Evolutionary conservation across 129 eudicot species (phyloP).

Genomic region (Calendula officinalis): DNA sequence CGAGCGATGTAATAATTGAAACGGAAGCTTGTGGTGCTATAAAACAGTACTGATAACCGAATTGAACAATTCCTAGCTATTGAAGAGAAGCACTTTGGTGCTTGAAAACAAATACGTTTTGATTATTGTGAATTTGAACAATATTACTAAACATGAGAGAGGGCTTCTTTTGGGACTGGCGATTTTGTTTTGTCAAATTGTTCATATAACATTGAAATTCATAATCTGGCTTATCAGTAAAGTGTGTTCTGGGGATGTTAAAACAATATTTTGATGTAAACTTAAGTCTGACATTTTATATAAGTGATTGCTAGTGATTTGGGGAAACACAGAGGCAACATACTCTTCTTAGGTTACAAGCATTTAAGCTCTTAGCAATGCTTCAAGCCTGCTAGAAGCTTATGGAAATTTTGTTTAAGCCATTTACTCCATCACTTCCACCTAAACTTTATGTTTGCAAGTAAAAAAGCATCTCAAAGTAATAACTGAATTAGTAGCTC

Average conservation of each 20-base stretch:
- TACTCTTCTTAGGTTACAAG: constrained; percentile 2
- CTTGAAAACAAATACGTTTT: not conserved
- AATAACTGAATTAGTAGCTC: not conserved
- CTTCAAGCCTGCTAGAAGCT: not conserved
- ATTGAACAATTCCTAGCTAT: too few relatives aligned
- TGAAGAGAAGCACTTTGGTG: too few relatives aligned
- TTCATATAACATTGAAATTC: too few relatives aligned
- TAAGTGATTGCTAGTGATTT: not conserved
- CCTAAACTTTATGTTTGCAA: not conserved
- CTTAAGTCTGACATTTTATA: not conserved
- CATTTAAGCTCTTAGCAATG: not conserved
- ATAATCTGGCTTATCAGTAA: not conserved
- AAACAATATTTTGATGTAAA: not conserved
- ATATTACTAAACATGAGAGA: not conserved
- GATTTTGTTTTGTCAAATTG: too few relatives aligned
- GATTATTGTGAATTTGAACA: not conserved
- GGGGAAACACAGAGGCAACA: not conserved
- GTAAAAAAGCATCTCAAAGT: constrained; percentile 5
- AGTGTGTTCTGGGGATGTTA: constrained; percentile 2
- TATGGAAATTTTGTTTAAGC: not conserved
- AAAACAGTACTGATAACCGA: not conserved
- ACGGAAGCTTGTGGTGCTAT: not conserved
- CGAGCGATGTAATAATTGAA: not conserved
- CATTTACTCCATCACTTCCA: not conserved
- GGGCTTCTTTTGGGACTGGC: not conserved